Evolutionary conservation across 2,329 filamentous ascomycete species (phyloP).

Genomic region (Fusarium lateritium): DNA sequence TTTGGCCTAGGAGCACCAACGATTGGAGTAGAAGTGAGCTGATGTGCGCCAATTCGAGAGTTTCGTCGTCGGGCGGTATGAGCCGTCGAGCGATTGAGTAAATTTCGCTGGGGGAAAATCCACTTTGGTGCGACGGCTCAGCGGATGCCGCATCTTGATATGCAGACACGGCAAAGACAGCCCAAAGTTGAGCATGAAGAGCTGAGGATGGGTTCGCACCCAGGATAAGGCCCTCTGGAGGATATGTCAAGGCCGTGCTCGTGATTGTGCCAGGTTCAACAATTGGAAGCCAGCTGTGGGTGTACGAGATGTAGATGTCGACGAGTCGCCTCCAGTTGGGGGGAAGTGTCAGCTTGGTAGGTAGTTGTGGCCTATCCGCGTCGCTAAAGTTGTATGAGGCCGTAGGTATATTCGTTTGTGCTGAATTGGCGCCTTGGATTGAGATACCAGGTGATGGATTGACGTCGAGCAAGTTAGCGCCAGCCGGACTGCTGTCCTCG

Average conservation of each 20-base stretch:
- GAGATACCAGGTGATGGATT: conserved; percentile 42
- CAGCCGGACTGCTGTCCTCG: conserved; percentile 49
- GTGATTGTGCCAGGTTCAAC: conserved; percentile 76
- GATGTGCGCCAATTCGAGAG: conserved; percentile 59
- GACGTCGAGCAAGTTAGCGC: conserved; percentile 32
- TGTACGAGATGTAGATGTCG: conserved; percentile 82
- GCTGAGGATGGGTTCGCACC: conserved; percentile 52
- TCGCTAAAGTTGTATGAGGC: conserved; percentile 20
- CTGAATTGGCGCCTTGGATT: conserved; percentile 28
- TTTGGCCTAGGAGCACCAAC: conserved; percentile 73
- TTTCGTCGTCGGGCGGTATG: conserved; percentile 64
- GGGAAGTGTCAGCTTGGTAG: conserved; percentile 59
- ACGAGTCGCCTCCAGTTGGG: conserved; percentile 72
- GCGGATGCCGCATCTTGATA: conserved; percentile 62
- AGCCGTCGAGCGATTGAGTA: conserved; percentile 66
- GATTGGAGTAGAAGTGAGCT: conserved; percentile 68
- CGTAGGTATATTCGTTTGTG: conserved; percentile 21
- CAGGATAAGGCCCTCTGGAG: conserved; percentile 52
- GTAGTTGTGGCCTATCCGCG: conserved; percentile 5
- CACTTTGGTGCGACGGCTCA: conserved; percentile 8
- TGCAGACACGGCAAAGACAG: conserved; percentile 70
- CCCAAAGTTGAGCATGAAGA: conserved; percentile 71
- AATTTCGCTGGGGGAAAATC: conserved; percentile 54
- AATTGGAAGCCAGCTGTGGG: conserved; percentile 83
- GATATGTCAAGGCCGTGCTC: conserved; percentile 61